Percentiles rank a stretch among this genome's conserved stretches.
phyloP scores from a whole-genome alignment of 2,329 filamentous ascomycete genomes.

The Cercospora nicotianae region DNA sequence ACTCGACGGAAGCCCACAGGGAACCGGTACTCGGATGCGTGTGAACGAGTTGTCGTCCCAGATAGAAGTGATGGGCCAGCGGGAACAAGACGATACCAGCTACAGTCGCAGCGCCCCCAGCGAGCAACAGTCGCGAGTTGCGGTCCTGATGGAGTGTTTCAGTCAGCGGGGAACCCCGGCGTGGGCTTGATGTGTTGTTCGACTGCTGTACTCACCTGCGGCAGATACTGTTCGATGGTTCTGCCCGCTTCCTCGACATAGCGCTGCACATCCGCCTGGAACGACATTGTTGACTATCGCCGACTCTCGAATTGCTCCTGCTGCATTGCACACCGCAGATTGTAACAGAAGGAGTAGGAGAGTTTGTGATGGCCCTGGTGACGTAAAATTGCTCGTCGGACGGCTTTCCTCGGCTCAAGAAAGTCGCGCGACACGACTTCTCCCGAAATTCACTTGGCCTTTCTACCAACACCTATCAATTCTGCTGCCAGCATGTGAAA shows the following conservation, averaged over 20 bases:
- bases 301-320: neutral
- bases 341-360: neutral
- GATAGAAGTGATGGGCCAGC: slow-evolving; percentile 22
- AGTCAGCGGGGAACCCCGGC: neutral
- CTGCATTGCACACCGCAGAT: neutral
- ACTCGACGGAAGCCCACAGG: slow-evolving; percentile 24
- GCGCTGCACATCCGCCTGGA: slow-evolving; percentile 12
- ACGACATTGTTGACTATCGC: slow-evolving; percentile 11
- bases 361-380: neutral
- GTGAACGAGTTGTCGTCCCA: slow-evolving; percentile 25
- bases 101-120: slow-evolving; percentile 21
- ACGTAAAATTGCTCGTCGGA: neutral
- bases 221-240: slow-evolving; percentile 6
- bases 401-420: neutral
- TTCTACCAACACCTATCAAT: neutral
- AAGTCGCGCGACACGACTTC: neutral
- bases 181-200: neutral
- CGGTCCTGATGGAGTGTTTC: slow-evolving; percentile 19
- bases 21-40: slow-evolving; percentile 23
- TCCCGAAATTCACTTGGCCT: neutral
- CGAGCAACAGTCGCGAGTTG: slow-evolving; percentile 22
- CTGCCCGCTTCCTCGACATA: slow-evolving; percentile 7
- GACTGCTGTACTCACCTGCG: slow-evolving; percentile 1
- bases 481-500: neutral
- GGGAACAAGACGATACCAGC: slow-evolving; percentile 24